Base-by-base conservation (phyloP, 306 rosid species). In the Elaeagnus macrophylla region DNA sequence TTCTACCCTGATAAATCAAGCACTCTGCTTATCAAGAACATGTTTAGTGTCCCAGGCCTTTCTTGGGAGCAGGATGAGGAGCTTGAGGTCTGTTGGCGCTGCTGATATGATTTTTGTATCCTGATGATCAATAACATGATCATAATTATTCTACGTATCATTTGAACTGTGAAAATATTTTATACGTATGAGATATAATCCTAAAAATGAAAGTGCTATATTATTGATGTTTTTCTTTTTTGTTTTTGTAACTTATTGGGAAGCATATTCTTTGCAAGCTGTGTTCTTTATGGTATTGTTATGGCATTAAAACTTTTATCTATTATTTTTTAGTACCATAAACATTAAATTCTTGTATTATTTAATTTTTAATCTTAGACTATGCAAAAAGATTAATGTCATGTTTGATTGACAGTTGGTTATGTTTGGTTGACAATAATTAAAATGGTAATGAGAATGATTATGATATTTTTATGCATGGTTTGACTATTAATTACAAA, bases 71-170 rank as follows among this genome's bases (percentile, higher is more conserved):
- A 84, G 65, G 97, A 86, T 45, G 87, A 86, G 76, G 96, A 81
- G 83, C 97, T 91, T 67, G 97, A 91, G 97, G 96, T 91, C 95
- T 86, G 95, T 90, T 79, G 74, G 67, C 69, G 84, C 77, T 75
- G 79, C 66, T 76, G 62, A 58, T 72, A 62, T 66, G 69, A 67
- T 77, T 72, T 62, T 58, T 60, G 97, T 90, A 86, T 88, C 96
- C 96, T 88, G 66, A 62, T 68, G 51, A 56, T 66, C 44, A 36
- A 44, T 67, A 10, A 59, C 32, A 37, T 54, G 63, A 10, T 62
- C 37, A 39, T 54, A 35, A 35, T 39, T 37, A 53, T 65, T 46
- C 62, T 15, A 39, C 53, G 54, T 66, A 14, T 45, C 46, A 15
- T 13, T 42, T 44, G 38, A 52, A 7, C 35, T 49, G 11, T 15